These are phyloP conservation scores for Penicillium fuscoglaucum DNA, from an alignment of 2,329 filamentous ascomycete genomes.

Conservation along the genomic window DNA sequence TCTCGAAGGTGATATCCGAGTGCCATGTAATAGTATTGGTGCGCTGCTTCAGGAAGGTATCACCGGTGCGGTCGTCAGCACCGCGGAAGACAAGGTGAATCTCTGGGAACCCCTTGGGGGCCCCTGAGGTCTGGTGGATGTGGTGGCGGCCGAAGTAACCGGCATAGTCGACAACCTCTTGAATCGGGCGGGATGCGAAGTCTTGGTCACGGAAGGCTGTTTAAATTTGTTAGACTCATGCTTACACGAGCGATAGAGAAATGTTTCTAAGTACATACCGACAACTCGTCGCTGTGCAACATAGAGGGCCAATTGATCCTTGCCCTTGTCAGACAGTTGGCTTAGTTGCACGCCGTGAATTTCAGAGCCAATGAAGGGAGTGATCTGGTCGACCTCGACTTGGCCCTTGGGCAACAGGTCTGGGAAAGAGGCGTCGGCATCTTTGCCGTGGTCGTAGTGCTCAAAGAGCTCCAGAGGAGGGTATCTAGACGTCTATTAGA, in stretches of 20 bases:
- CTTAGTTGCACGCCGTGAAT: conserved; percentile 70
- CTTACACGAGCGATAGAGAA: background rate
- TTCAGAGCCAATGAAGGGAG: conserved; percentile 72
- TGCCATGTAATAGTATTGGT: conserved; percentile 88
- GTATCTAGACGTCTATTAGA: conserved; percentile 42
- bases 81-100: conserved; percentile 77
- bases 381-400: conserved; percentile 59
- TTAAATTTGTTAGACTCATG: background rate
- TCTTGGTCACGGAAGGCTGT: conserved; percentile 72
- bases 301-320: conserved; percentile 68
- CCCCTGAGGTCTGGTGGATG: conserved; percentile 76
- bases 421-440: conserved; percentile 68
- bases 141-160: conserved; percentile 79
- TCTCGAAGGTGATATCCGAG: conserved; percentile 83
- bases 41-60: conserved; percentile 65
- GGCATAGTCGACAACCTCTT: conserved; percentile 67
- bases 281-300: conserved; percentile 64
- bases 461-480: conserved; percentile 68
- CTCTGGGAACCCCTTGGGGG: conserved; percentile 70
- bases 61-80: conserved; percentile 61
- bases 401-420: conserved; percentile 60
- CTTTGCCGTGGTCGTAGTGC: conserved; percentile 73
- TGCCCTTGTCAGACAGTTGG: conserved; percentile 65
- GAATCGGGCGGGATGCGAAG: conserved; percentile 68
- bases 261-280: conserved; percentile 39